Percentiles rank a stretch among this genome's conserved stretches.
phyloP scores from a whole-genome alignment of 345 rosid genomes.

The Atalantia buxifolia region DNA sequence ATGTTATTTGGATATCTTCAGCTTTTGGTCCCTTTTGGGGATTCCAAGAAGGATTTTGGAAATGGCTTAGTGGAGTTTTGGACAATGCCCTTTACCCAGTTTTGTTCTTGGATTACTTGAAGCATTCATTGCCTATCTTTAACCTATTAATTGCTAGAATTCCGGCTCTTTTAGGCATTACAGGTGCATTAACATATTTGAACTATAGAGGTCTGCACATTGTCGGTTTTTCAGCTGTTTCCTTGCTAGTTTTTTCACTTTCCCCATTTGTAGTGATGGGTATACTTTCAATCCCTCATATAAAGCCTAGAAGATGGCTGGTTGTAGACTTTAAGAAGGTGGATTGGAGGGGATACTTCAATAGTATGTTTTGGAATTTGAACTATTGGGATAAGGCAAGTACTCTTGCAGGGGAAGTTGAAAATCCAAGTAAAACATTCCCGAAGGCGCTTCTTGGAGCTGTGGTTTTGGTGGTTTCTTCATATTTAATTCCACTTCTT shows the following conservation, averaged over 20 bases:
- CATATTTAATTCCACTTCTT: slow-evolving; percentile 77
- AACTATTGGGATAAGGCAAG: slow-evolving; percentile 98
- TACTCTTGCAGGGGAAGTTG: slow-evolving; percentile 91
- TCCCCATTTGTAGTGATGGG: slow-evolving; percentile 74
- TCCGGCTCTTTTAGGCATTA: slow-evolving; percentile 72
- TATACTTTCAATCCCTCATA: slow-evolving; percentile 59
- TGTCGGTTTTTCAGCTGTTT: slow-evolving; percentile 79
- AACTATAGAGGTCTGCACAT: slow-evolving; percentile 84
- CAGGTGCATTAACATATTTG: slow-evolving; percentile 73
- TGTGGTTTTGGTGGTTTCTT: slow-evolving; percentile 64
- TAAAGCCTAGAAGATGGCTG: slow-evolving; percentile 70
- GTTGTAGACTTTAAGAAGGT: slow-evolving; percentile 57
- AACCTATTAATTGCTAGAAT: slow-evolving; percentile 56
- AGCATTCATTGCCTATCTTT: slow-evolving; percentile 74
- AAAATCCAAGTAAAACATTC: slow-evolving; percentile 73
- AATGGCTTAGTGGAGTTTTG: slow-evolving; percentile 97
- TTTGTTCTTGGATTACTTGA: slow-evolving; percentile 82
- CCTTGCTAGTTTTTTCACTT: slow-evolving; percentile 68
- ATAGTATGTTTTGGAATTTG: slow-evolving; percentile 93
- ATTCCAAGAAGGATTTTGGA: slow-evolving; percentile 93
- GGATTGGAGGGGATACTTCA: slow-evolving; percentile 88
- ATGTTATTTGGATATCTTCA: slow-evolving; percentile 86
- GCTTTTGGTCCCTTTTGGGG: slow-evolving; percentile 97
- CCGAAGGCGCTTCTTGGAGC: slow-evolving; percentile 87
- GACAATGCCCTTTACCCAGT: slow-evolving; percentile 95